Evolutionary conservation across 2,329 filamentous ascomycete genomes (phyloP).

Genomic region (Penicillium sp.): DNA sequence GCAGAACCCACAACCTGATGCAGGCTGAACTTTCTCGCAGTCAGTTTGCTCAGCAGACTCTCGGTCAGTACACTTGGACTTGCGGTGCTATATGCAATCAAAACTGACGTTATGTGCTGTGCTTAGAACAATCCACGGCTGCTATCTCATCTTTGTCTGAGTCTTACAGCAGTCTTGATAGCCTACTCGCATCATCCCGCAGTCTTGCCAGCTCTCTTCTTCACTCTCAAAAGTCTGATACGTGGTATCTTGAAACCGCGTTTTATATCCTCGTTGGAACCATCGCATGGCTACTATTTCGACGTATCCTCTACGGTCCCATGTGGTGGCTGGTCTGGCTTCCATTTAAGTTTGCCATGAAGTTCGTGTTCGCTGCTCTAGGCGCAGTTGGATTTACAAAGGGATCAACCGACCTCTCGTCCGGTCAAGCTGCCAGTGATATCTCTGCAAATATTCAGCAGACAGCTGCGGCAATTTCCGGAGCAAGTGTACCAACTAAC

Average conservation of each 20-base stretch:
- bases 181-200: conserved; percentile 67
- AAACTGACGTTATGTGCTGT: conserved; percentile 6
- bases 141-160: conserved; percentile 77
- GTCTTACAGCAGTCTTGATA: conserved; percentile 73
- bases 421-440: conserved; percentile 15
- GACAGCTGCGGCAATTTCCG: conserved; percentile 18
- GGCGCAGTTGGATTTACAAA: conserved; percentile 46
- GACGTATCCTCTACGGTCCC: conserved; percentile 81
- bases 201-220: conserved; percentile 74
- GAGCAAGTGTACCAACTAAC: conserved; percentile 9
- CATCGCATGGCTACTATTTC: conserved; percentile 78
- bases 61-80: conserved; percentile 43
- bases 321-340: conserved; percentile 84
- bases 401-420: conserved; percentile 24
- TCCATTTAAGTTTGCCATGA: conserved; percentile 66
- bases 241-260: conserved; percentile 91
- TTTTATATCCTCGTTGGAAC: conserved; percentile 77
- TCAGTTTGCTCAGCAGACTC: conserved; percentile 82
- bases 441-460: conserved; percentile 22
- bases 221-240: conserved; percentile 88
- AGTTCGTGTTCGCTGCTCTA: conserved; percentile 54
- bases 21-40: conserved; percentile 78
- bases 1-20: conserved; percentile 82
- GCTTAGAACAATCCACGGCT: conserved; percentile 65
- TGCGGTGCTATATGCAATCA: neutral